phyloP scores from a whole-genome alignment of 2,329 filamentous ascomycete genomes.

The Apiospora marii region DNA sequence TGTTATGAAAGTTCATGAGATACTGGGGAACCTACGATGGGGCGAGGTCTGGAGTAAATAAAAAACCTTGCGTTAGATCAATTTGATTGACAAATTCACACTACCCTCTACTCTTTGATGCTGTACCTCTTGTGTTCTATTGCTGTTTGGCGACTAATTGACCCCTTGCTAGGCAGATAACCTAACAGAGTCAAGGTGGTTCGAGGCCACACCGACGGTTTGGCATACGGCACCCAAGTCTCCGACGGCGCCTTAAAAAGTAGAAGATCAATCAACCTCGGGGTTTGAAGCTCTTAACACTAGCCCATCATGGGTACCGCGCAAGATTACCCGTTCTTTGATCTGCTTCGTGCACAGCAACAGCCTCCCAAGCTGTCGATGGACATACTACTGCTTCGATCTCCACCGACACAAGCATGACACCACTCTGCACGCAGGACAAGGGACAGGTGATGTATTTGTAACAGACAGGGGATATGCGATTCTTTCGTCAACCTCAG shows the following conservation, averaged over 20 bases:
- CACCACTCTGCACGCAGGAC: background rate
- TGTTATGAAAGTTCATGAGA: slow-evolving; percentile 19
- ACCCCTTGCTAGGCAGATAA: background rate
- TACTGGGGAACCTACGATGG: background rate
- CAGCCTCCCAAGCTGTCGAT: no score
- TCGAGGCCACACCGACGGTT: no score
- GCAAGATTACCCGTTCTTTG: no score
- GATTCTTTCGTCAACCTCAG: background rate
- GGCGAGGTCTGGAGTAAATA: slow-evolving; percentile 7
- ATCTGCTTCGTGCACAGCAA: no score
- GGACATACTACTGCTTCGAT: background rate
- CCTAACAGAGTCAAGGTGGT: no score
- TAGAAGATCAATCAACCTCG: no score
- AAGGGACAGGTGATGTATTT: background rate
- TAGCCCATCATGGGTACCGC: no score
- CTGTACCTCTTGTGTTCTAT: background rate
- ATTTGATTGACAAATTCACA: background rate
- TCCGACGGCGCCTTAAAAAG: no score
- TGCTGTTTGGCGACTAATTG: background rate
- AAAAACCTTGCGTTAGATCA: slow-evolving; percentile 5
- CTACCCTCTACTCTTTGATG: background rate
- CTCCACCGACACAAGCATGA: background rate
- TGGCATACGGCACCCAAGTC: no score
- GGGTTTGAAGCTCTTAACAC: no score
- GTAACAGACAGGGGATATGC: background rate